These are phyloP conservation scores for Alectoria sarmentosa DNA, from an alignment of 495 filamentous ascomycete genomes.

Conservation along the genomic window DNA sequence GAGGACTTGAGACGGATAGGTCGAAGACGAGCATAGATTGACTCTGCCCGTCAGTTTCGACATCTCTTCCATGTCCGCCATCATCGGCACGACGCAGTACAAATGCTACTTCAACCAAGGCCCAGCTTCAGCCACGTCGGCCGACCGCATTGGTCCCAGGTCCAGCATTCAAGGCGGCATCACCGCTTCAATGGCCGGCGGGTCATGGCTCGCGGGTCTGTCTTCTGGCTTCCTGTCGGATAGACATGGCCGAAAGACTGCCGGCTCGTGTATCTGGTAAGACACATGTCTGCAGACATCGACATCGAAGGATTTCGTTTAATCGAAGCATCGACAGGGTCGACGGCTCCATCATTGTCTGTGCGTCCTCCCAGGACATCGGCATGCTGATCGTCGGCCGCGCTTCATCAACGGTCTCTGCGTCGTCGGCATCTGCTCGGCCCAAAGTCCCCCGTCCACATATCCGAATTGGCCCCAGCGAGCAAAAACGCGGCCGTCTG, in stretches of 20 bases:
- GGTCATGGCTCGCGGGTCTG: slow-evolving; percentile 66
- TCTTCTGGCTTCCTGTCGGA: slow-evolving; percentile 60
- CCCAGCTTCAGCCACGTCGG: background rate
- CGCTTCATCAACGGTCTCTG: slow-evolving; percentile 66
- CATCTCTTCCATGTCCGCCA: slow-evolving; percentile 26
- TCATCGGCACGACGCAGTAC: slow-evolving; percentile 26
- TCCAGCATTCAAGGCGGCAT: slow-evolving; percentile 52
- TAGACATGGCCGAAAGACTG: slow-evolving; percentile 56
- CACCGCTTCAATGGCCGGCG: slow-evolving; percentile 65
- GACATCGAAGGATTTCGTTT: background rate
- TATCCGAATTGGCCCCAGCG: slow-evolving; percentile 70
- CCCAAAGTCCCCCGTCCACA: slow-evolving; percentile 73
- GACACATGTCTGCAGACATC: background rate
- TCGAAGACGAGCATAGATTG: too few relatives aligned
- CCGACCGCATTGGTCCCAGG: background rate
- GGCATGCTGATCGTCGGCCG: slow-evolving; percentile 62
- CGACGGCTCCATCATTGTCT: slow-evolving; percentile 61
- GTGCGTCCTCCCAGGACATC: slow-evolving; percentile 62
- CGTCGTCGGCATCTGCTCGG: slow-evolving; percentile 68
- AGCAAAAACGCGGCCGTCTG: slow-evolving; percentile 74
- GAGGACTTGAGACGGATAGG: too few relatives aligned
- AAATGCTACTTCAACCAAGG: slow-evolving; percentile 20
- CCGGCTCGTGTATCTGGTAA: slow-evolving; percentile 32
- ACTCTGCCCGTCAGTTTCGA: slow-evolving; percentile 29
- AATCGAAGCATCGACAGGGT: slow-evolving; percentile 31